Evolutionary conservation across 345 rosid genomes (phyloP), one percentile per base, ranked within the genome.

Genomic region (Odontarrhena argentea): DNA sequence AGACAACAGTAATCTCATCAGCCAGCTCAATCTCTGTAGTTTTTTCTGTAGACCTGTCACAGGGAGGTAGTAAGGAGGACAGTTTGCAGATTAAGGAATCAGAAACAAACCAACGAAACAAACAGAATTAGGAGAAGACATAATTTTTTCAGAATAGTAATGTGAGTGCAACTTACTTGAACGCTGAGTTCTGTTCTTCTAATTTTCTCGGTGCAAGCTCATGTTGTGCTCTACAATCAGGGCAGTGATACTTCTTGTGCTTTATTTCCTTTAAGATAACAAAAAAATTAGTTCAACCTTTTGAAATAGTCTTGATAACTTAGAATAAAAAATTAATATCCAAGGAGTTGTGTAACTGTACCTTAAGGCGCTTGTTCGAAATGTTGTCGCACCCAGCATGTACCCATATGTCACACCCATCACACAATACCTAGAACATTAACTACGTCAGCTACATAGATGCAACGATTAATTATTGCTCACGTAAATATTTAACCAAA

Each of bases 341-440:
- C 60, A 67, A 2, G 24, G 24, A 46, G 34, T 50, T 50, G 54
- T 45, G 48, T 38, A 63, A 55, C 51, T 65, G 59, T 46, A 94
- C 99, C 96, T 88, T 83, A 36, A 94, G 77, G 50, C 62, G 58
- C 65, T 76, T 75, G 36, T 71, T 52, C 11, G 89, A 76, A 69
- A 94, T 85, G 65, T 86, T 83, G 80, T 84, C 98, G 71, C 99
- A 94, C 55, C 73, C 96, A 68, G 99, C 92, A 71, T 94, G 99
- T 50, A 91, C 89, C 99, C 99, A 94, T 71, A 88, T 79, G 68
- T 91, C 81, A 80, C 99, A 94, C 64, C 96, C 90, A 78, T 94
- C 97, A 74, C 99, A 94, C 63, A 97, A 88, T 28, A 93, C 94
- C 99, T 94, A 74, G 9, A 18, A 63, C 56, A 68, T 63, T 36